Evolutionary conservation across 2,329 filamentous ascomycete genomes (phyloP).

Genomic region (Fusarium torulosum): DNA sequence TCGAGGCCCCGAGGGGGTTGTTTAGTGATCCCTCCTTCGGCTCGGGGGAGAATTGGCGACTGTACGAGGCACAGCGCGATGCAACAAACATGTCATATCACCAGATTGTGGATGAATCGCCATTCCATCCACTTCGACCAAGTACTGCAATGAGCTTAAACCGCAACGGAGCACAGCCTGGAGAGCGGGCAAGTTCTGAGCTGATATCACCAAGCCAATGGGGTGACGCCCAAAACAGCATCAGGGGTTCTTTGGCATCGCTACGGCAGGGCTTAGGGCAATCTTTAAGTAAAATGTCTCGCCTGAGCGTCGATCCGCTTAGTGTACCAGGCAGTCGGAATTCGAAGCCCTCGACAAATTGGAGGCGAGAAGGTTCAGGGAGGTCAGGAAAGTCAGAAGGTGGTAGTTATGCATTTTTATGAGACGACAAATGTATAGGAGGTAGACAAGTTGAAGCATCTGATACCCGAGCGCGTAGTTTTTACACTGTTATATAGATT

Average conservation of each 20-base stretch:
- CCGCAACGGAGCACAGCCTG: constrained; percentile 38
- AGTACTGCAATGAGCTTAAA: constrained; percentile 39
- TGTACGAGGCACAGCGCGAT: constrained; percentile 46
- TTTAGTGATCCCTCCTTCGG: constrained; percentile 52
- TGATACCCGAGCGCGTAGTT: constrained; percentile 29
- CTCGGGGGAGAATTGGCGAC: constrained; percentile 55
- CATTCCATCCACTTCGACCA: constrained; percentile 56
- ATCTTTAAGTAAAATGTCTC: constrained; percentile 30
- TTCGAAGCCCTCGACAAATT: constrained; percentile 28
- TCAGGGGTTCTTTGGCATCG: constrained; percentile 38
- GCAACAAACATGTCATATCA: constrained; percentile 51
- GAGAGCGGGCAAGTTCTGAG: constrained; percentile 40
- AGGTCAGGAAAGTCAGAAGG: constrained; percentile 33
- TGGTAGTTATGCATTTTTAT: constrained; percentile 47
- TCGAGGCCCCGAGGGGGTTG: constrained; percentile 43
- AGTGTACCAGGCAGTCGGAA: constrained; percentile 26
- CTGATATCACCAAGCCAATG: constrained; percentile 47
- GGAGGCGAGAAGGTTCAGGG: constrained; percentile 39
- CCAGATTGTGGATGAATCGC: constrained; percentile 52
- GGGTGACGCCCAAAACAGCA: constrained; percentile 43
- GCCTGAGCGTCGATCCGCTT: constrained; percentile 30
- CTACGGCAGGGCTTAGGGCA: constrained; percentile 24
- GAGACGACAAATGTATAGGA: background rate
- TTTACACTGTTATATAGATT: background rate
- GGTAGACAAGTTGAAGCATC: constrained; percentile 2